Evolutionary conservation across 805 yeast genomes (phyloP).

Genomic region (Metschnikowia arizonensis): DNA sequence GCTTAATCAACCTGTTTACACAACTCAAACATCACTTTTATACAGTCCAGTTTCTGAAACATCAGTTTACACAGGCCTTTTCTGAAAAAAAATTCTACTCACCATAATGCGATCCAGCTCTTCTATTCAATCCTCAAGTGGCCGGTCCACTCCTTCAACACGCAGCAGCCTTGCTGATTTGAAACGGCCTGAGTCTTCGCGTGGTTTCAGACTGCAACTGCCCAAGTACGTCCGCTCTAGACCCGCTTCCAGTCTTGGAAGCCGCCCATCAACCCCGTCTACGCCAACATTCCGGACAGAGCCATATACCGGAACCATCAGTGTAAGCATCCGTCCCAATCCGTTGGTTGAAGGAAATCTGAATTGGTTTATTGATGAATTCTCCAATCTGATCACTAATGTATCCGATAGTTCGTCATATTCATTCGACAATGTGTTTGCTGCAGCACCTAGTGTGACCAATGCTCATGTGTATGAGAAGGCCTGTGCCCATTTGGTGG

Average conservation of each 20-base stretch:
- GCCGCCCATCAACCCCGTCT: slow-evolving; percentile 38
- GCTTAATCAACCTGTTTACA: too few species aligned
- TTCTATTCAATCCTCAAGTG: slow-evolving; percentile 16
- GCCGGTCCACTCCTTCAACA: slow-evolving; percentile 17
- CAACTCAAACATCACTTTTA: too few species aligned
- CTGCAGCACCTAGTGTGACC: slow-evolving; percentile 38
- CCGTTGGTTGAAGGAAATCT: slow-evolving; percentile 43
- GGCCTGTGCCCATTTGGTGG: slow-evolving; percentile 51
- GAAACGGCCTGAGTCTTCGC: slow-evolving; percentile 29
- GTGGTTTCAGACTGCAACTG: slow-evolving; percentile 29
- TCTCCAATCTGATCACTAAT: slow-evolving; percentile 39
- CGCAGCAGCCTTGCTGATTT: slow-evolving; percentile 17
- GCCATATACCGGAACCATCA: slow-evolving; percentile 65
- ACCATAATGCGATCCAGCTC: slow-evolving; percentile 17
- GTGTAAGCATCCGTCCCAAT: slow-evolving; percentile 73
- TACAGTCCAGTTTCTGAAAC: too few species aligned
- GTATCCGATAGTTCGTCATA: slow-evolving; percentile 57
- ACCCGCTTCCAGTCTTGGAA: slow-evolving; percentile 35
- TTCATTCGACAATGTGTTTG: slow-evolving; percentile 75
- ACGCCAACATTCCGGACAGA: slow-evolving; percentile 35
- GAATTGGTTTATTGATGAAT: slow-evolving; percentile 45
- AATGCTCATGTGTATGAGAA: slow-evolving; percentile 60
- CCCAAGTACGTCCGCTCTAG: slow-evolving; percentile 29
- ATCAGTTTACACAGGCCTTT: too few species aligned
- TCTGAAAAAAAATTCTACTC: too few species aligned